Evolutionary conservation across 768 basidiomycete genomes (phyloP).

Genomic region (Guyanaporus albipodus): DNA sequence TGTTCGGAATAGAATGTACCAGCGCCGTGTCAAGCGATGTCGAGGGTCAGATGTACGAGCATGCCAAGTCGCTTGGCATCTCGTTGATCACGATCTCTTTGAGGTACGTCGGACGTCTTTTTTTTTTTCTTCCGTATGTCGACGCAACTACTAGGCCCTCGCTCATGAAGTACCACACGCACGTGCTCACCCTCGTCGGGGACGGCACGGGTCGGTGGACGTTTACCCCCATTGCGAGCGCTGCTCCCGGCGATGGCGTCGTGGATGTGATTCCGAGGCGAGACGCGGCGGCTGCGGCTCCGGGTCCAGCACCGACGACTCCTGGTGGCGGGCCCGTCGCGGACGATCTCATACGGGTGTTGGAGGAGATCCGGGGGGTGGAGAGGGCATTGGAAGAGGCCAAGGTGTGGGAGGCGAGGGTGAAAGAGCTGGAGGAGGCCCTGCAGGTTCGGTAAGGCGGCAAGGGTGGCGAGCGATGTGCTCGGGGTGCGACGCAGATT

Average conservation of each 20-base stretch:
- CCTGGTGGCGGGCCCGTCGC: slow-evolving; percentile 2
- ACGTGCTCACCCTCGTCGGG: slow-evolving; percentile 75
- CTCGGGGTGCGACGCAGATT: no score
- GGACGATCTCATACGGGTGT: slow-evolving; percentile 20
- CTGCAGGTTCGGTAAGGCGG: slow-evolving; percentile 16
- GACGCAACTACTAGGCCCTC: slow-evolving; percentile 50
- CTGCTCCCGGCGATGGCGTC: not conserved
- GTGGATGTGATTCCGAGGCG: not conserved
- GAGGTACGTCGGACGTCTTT: slow-evolving; percentile 43
- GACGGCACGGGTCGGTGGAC: slow-evolving; percentile 71
- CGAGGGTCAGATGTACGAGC: slow-evolving; percentile 93
- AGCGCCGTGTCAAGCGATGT: slow-evolving; percentile 95
- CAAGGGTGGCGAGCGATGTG: no score
- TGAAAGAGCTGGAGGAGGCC: slow-evolving; percentile 23
- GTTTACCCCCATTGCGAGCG: slow-evolving; percentile 47
- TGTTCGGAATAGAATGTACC: slow-evolving; percentile 67
- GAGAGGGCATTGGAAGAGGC: slow-evolving; percentile 25
- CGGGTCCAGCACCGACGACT: not conserved
- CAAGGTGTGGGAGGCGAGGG: slow-evolving; percentile 25
- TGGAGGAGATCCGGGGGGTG: slow-evolving; percentile 27
- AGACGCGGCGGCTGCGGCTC: no score
- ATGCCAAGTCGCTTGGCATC: slow-evolving; percentile 83
- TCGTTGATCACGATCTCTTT: slow-evolving; percentile 92
- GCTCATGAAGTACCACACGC: slow-evolving; percentile 84
- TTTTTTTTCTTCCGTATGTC: not conserved